Conservation (phyloP, 805 yeast genomes). For the Wickerhamiella kurtzmanii region DNA sequence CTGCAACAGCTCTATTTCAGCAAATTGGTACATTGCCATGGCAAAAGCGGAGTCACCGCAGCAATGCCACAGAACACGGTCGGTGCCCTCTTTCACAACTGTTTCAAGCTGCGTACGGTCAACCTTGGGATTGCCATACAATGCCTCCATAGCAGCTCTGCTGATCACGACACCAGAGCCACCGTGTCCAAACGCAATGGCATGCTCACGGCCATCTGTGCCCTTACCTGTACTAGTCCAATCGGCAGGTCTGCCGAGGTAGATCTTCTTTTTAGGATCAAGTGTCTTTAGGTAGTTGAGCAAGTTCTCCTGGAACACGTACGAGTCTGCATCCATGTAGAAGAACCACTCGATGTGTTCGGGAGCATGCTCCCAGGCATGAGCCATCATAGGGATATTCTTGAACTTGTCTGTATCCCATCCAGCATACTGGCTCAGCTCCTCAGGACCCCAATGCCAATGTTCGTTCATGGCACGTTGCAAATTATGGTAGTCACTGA, state of each 20-base stretch:
- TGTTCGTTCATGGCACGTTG: conserved; percentile 17
- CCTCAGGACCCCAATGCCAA: conserved; percentile 12
- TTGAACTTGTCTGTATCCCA: conserved; percentile 28
- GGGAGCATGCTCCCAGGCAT: conserved; percentile 24
- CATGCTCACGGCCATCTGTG: conserved; percentile 14
- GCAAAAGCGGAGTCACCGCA: conserved; percentile 28
- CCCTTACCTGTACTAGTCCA: conserved; percentile 14
- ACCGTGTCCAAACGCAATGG: conserved; percentile 27
- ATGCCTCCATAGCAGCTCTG: conserved; percentile 21
- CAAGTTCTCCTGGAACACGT: conserved; percentile 22
- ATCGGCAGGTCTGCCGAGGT: conserved; percentile 19
- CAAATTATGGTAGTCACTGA: conserved; percentile 20
- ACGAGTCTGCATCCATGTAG: conserved; percentile 27
- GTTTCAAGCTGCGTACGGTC: background rate
- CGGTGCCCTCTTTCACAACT: conserved; percentile 15
- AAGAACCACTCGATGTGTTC: conserved; percentile 25
- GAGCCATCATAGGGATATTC: conserved; percentile 28
- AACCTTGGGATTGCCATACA: conserved; percentile 15
- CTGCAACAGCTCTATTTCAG: background rate
- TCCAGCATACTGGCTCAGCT: conserved; percentile 16
- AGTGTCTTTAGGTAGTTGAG: conserved; percentile 15
- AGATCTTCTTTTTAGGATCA: conserved; percentile 21
- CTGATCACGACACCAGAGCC: conserved; percentile 28
- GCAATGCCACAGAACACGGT: conserved; percentile 18
- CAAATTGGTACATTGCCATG: background rate